These are phyloP conservation scores for Mucor piriformis DNA, from an alignment of 371 early-diverging fungal species.

Conservation along the genomic window DNA sequence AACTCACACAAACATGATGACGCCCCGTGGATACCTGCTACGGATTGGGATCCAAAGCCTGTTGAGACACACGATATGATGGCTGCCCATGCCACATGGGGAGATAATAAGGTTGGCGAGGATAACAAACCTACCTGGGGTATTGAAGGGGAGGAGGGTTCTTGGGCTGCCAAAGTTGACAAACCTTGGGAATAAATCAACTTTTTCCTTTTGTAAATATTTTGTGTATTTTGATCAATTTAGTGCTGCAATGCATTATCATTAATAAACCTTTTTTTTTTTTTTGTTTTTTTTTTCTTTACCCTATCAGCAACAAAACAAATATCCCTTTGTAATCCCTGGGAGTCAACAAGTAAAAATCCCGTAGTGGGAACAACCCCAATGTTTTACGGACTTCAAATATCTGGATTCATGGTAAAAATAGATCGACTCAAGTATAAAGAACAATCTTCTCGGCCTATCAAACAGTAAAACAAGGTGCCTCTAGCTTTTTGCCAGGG, in stretches of 20 bases:
- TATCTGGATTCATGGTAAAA: no score
- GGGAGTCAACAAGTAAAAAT: no score
- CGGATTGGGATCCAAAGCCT: slow-evolving; percentile 25
- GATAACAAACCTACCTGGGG: slow-evolving; percentile 6
- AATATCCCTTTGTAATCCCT: no score
- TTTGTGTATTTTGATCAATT: no score
- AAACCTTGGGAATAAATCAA: slow-evolving; percentile 25
- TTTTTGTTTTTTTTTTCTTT: neutral
- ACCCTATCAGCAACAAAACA: no score
- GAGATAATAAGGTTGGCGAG: slow-evolving; percentile 11
- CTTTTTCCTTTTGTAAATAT: neutral
- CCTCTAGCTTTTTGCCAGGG: no score
- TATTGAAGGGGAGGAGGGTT: slow-evolving; percentile 10
- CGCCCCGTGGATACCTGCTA: slow-evolving; percentile 28
- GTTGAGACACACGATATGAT: slow-evolving; percentile 7
- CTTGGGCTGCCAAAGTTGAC: slow-evolving; percentile 23
- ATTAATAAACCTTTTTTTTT: neutral
- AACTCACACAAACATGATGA: slow-evolving; percentile 35
- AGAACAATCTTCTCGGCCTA: no score
- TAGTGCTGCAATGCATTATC: no score
- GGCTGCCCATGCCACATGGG: slow-evolving; percentile 16
- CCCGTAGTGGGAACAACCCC: no score
- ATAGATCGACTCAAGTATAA: no score
- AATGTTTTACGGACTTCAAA: no score
- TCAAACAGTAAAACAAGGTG: no score